phyloP scores from a whole-genome alignment of 768 basidiomycete genomes.

The Boletus rubescentipes region DNA sequence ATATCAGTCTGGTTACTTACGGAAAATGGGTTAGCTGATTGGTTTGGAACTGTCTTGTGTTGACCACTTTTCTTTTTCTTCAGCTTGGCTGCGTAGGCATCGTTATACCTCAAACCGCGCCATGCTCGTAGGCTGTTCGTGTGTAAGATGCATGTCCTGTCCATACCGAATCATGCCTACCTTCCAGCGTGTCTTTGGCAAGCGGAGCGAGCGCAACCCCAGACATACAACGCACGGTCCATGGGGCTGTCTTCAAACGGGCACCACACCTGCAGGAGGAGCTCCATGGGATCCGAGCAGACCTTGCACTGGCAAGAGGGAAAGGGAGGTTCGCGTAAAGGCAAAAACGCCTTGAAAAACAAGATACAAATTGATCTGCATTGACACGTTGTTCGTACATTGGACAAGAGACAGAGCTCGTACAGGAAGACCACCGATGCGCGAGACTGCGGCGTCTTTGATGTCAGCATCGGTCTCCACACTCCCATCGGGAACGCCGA shows the following conservation, averaged over 20 bases:
- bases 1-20: slow-evolving; percentile 38
- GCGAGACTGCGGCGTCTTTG: slow-evolving; percentile 79
- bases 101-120: slow-evolving; percentile 72
- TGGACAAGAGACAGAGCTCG: slow-evolving; percentile 47
- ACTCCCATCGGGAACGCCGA: slow-evolving; percentile 79
- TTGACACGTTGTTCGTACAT: slow-evolving; percentile 47
- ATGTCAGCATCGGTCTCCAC: slow-evolving; percentile 59
- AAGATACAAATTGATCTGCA: slow-evolving; percentile 45
- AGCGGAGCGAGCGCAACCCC: slow-evolving; percentile 68
- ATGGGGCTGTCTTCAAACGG: slow-evolving; percentile 82
- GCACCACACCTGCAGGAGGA: slow-evolving; percentile 87
- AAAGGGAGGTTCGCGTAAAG: slow-evolving; percentile 58
- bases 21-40: slow-evolving; percentile 63
- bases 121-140: slow-evolving; percentile 71
- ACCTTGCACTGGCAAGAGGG: slow-evolving; percentile 67
- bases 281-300: slow-evolving; percentile 73
- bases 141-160: slow-evolving; percentile 11
- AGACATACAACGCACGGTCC: slow-evolving; percentile 84
- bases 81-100: slow-evolving; percentile 72
- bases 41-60: slow-evolving; percentile 36
- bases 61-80: slow-evolving; percentile 49
- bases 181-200: slow-evolving; percentile 81
- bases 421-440: slow-evolving; percentile 90
- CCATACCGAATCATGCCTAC: slow-evolving; percentile 42
- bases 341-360: slow-evolving; percentile 67